Conservation (phyloP, 2,329 filamentous ascomycete species). For the Acephala macrosclerotiorum region DNA sequence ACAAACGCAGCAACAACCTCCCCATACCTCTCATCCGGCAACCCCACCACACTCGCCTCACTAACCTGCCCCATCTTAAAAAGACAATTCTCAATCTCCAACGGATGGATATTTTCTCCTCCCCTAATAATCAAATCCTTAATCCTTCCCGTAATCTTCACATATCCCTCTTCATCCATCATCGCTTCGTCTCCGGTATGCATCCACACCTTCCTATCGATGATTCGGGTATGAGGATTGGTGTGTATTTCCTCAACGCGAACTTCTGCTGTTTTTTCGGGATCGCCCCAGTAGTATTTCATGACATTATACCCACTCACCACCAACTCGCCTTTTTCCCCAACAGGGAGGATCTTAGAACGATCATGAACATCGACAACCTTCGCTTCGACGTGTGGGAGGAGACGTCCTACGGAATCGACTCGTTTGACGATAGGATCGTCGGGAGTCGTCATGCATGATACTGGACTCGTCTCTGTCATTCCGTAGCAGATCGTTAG, state of each 20-base stretch:
- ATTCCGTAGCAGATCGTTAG: slow-evolving; percentile 85
- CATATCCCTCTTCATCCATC: slow-evolving; percentile 84
- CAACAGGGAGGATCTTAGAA: slow-evolving; percentile 64
- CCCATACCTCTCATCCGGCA: slow-evolving; percentile 83
- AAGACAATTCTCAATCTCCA: slow-evolving; percentile 90
- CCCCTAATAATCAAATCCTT: slow-evolving; percentile 96
- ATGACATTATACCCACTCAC: slow-evolving; percentile 87
- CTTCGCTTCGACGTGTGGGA: slow-evolving; percentile 83
- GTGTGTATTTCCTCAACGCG: slow-evolving; percentile 56
- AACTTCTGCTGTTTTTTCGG: slow-evolving; percentile 72
- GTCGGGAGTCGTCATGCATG: slow-evolving; percentile 72
- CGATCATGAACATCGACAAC: slow-evolving; percentile 76
- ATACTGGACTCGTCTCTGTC: slow-evolving; percentile 54
- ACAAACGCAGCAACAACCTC: slow-evolving; percentile 90
- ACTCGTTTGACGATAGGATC: slow-evolving; percentile 72
- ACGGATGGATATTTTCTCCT: slow-evolving; percentile 94
- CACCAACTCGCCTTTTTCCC: slow-evolving; percentile 80
- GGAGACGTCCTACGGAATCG: slow-evolving; percentile 76
- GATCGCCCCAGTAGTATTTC: slow-evolving; percentile 88
- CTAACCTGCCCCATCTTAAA: slow-evolving; percentile 73
- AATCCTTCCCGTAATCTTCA: slow-evolving; percentile 88
- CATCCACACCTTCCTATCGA: slow-evolving; percentile 72
- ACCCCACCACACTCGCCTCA: slow-evolving; percentile 83
- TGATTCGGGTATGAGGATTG: slow-evolving; percentile 22
- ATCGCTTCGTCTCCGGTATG: slow-evolving; percentile 88